Conservation (phyloP, 495 filamentous ascomycete species). For the Parathielavia hyrcaniae region DNA sequence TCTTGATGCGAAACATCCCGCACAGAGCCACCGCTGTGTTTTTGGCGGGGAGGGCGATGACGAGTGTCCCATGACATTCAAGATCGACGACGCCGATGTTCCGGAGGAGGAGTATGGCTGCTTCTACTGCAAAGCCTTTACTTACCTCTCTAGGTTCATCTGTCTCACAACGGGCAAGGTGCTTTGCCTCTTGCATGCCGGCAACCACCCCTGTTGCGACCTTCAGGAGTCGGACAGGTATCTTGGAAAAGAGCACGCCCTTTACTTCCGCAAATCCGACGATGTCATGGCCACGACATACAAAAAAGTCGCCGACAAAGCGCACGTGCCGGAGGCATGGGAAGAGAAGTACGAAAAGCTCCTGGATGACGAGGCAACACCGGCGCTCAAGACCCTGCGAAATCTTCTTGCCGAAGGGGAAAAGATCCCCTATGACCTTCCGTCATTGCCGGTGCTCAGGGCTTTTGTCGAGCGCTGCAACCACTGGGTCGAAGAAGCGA, state of each 20-base stretch:
- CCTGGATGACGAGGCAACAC: conserved; percentile 73
- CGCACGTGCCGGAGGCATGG: conserved; percentile 81
- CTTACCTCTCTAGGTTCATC: conserved; percentile 83
- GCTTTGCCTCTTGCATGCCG: conserved; percentile 73
- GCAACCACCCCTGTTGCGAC: conserved; percentile 71
- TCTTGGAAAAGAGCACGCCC: conserved; percentile 56
- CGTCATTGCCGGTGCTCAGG: conserved; percentile 74
- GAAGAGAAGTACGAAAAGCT: conserved; percentile 80
- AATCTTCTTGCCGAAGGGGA: conserved; percentile 88
- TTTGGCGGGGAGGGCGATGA: conserved; percentile 38
- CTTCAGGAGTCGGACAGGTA: conserved; percentile 53
- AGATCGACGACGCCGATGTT: conserved; percentile 63
- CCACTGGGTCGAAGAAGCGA: conserved; percentile 97
- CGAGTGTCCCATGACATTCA: conserved; percentile 40
- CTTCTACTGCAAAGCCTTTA: conserved; percentile 83
- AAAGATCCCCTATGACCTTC: conserved; percentile 89
- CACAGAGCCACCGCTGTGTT: conserved; percentile 35
- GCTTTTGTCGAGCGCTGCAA: conserved; percentile 91
- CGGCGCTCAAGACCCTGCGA: conserved; percentile 79
- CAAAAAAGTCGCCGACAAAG: conserved; percentile 78
- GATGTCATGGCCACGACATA: conserved; percentile 58
- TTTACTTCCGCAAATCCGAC: conserved; percentile 71
- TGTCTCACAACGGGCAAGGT: conserved; percentile 72
- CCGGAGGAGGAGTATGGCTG: conserved; percentile 89
- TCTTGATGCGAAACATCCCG: conserved; percentile 41